Percentiles rank a stretch among this genome's conserved stretches.
phyloP scores from a whole-genome alignment of 352 stramenopile genomes.

The Phytophthora capsici region DNA sequence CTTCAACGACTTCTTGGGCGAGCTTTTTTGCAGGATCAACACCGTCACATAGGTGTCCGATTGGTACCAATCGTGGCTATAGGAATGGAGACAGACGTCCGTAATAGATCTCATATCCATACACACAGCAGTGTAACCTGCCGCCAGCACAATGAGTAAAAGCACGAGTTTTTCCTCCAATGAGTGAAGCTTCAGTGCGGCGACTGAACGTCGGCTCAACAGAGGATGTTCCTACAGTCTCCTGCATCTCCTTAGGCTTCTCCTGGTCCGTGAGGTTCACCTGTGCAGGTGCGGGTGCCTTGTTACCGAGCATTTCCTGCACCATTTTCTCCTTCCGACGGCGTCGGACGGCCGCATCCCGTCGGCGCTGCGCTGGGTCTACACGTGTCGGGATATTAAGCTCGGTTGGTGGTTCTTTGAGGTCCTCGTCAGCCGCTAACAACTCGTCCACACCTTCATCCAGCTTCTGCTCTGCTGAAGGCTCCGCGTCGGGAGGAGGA shows the following conservation, averaged over 20 bases:
- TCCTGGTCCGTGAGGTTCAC: conserved; percentile 5
- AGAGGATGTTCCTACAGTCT: neutral
- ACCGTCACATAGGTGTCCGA: no score
- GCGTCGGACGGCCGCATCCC: conserved; percentile 67
- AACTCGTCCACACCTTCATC: conserved; percentile 57
- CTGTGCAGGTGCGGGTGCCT: neutral
- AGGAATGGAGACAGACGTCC: no score
- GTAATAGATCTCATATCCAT: conserved; percentile 59
- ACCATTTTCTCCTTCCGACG: conserved; percentile 67
- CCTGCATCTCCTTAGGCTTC: neutral
- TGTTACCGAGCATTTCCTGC: conserved; percentile 52
- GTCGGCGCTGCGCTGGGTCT: conserved; percentile 68
- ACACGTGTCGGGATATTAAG: conserved; percentile 57
- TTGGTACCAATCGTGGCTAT: no score
- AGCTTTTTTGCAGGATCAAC: no score
- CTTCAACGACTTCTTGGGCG: no score
- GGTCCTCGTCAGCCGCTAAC: conserved; percentile 17
- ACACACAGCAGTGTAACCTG: conserved; percentile 54
- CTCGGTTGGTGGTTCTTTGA: conserved; percentile 5
- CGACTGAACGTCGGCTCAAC: conserved; percentile 51
- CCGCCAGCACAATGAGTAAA: conserved; percentile 54
- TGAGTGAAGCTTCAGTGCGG: conserved; percentile 56
- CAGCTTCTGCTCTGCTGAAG: conserved; percentile 43
- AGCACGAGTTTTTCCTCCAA: conserved; percentile 69
- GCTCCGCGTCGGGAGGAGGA: conserved; percentile 9